phyloP scores from a whole-genome alignment of 2,329 filamentous ascomycete genomes.

The Pyrenophora tritici-repentis region DNA sequence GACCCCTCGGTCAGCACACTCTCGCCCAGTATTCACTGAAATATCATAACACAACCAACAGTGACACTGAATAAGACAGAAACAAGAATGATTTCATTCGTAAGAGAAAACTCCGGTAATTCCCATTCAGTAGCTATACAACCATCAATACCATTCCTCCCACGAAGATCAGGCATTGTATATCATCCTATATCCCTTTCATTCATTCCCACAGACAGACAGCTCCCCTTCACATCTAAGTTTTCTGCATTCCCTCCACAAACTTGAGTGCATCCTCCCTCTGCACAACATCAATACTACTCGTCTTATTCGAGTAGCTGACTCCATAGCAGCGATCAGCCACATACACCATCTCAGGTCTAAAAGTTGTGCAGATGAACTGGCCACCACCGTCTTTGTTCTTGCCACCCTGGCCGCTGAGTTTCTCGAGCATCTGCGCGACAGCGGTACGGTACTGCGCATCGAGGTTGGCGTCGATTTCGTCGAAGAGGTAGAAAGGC shows the following conservation, averaged over 20 bases:
- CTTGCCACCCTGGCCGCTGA: conserved; percentile 46
- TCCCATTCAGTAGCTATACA: too few relatives aligned
- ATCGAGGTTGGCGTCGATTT: conserved; percentile 97
- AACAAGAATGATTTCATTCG: too few relatives aligned
- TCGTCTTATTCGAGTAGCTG: conserved; percentile 88
- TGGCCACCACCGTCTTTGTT: conserved; percentile 63
- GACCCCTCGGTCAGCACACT: too few relatives aligned
- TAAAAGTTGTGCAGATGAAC: conserved; percentile 99
- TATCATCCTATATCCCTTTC: not conserved
- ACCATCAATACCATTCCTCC: not conserved
- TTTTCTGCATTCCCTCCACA: conserved; percentile 78
- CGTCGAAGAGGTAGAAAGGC: conserved; percentile 98
- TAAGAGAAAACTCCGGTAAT: too few relatives aligned
- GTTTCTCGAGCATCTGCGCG: conserved; percentile 77
- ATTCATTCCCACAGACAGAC: too few relatives aligned
- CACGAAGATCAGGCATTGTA: not conserved
- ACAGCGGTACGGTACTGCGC: conserved; percentile 97
- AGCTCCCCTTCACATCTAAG: not conserved
- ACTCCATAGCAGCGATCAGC: conserved; percentile 99
- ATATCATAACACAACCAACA: too few relatives aligned
- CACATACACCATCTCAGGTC: conserved; percentile 92
- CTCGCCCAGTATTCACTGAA: too few relatives aligned
- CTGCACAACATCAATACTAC: conserved; percentile 87
- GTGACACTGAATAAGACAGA: too few relatives aligned
- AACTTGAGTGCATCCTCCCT: conserved; percentile 89